Percentiles rank a stretch among this genome's conserved stretches.
Conservation (phyloP, 78 protist species). For the Capsaspora owczarzaki region DNA sequence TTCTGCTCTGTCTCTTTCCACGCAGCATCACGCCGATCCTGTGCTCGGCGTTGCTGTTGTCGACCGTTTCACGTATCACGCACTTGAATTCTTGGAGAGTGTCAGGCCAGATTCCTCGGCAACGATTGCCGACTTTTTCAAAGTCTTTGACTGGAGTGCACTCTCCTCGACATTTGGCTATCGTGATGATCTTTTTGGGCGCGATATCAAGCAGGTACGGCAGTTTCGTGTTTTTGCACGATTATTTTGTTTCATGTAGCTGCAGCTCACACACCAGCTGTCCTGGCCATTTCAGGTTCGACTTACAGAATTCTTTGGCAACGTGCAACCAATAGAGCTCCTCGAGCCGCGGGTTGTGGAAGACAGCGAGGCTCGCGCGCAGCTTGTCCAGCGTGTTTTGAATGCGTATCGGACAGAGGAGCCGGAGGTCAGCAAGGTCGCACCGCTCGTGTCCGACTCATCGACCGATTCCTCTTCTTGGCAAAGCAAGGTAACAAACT, state of each 20-base stretch:
- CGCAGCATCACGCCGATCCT: constrained; percentile 29
- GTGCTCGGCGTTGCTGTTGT: constrained; percentile 62
- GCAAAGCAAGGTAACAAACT: too few species aligned
- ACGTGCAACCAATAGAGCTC: too few species aligned
- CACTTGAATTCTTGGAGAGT: background rate
- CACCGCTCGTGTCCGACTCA: too few species aligned
- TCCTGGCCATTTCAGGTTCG: background rate
- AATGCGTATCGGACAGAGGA: too few species aligned
- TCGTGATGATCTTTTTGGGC: background rate
- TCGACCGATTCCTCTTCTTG: too few species aligned
- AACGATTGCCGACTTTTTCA: background rate
- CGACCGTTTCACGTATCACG: constrained; percentile 69
- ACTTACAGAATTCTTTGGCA: background rate
- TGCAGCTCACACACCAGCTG: background rate
- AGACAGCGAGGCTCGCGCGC: too few species aligned
- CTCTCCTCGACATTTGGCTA: background rate
- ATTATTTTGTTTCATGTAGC: background rate
- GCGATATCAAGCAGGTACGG: background rate
- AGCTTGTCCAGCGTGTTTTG: too few species aligned
- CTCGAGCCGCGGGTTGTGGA: too few species aligned
- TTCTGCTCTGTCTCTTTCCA: constrained; percentile 31
- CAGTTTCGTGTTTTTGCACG: background rate
- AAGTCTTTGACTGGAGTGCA: background rate
- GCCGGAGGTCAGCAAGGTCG: too few species aligned
- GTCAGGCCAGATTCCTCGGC: background rate